Evolutionary conservation across 192 early-diverging fungal genomes (phyloP).

Genomic region (Backusella tarrabulga): DNA sequence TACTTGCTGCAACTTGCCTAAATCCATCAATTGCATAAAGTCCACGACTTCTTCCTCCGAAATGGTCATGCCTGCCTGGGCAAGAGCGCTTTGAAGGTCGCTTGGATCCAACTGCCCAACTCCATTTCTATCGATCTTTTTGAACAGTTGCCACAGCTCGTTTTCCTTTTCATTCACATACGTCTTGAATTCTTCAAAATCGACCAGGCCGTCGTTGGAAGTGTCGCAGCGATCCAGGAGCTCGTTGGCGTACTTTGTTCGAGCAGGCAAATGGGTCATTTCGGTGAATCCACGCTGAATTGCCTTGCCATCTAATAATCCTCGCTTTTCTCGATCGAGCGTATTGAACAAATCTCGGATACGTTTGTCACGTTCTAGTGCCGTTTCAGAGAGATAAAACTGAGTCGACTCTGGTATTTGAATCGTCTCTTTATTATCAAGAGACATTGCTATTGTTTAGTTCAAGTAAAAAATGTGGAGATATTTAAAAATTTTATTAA

Average conservation of each 20-base stretch:
- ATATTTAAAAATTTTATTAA: background rate
- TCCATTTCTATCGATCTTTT: slow-evolving; percentile 54
- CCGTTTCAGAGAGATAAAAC: slow-evolving; percentile 29
- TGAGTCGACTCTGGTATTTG: slow-evolving; percentile 5
- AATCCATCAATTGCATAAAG: slow-evolving; percentile 63
- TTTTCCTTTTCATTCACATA: slow-evolving; percentile 65
- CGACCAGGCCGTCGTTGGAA: slow-evolving; percentile 36
- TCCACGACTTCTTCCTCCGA: slow-evolving; percentile 52
- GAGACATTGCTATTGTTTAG: background rate
- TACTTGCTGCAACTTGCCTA: slow-evolving; percentile 20
- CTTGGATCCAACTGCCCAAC: slow-evolving; percentile 53
- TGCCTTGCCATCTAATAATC: slow-evolving; percentile 28
- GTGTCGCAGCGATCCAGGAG: slow-evolving; percentile 36
- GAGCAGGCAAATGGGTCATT: slow-evolving; percentile 33
- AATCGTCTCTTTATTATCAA: background rate
- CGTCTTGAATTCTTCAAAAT: slow-evolving; percentile 49
- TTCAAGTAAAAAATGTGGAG: background rate
- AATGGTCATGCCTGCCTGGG: slow-evolving; percentile 54
- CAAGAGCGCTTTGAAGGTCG: slow-evolving; percentile 51
- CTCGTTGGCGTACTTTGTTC: slow-evolving; percentile 36
- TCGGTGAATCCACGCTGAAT: slow-evolving; percentile 34
- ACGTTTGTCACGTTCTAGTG: slow-evolving; percentile 22
- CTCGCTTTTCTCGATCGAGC: slow-evolving; percentile 26
- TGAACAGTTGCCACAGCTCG: slow-evolving; percentile 61
- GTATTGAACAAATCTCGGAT: slow-evolving; percentile 32